Conservation (phyloP, 352 stramenopile genomes). For the Phytopythium aichiense region DNA sequence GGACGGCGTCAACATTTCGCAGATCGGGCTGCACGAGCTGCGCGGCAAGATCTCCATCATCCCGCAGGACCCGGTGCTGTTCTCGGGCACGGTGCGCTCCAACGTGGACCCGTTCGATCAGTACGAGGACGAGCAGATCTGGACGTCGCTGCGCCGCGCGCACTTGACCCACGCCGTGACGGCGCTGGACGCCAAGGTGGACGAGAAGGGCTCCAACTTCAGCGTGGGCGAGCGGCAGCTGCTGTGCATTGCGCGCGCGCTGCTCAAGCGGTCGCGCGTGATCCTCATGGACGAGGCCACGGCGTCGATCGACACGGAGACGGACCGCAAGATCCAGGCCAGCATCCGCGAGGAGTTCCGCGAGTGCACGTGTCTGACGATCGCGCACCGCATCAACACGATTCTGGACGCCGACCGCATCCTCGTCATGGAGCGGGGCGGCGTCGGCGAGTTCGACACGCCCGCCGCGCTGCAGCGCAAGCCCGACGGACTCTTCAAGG, state of each 20-base stretch:
- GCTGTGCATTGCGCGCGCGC: slow-evolving; percentile 92
- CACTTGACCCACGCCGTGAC: slow-evolving; percentile 70
- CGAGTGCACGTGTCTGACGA: slow-evolving; percentile 93
- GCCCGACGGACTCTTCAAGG: slow-evolving; percentile 64
- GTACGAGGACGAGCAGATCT: slow-evolving; percentile 86
- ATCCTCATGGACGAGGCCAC: slow-evolving; percentile 99
- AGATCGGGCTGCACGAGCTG: slow-evolving; percentile 47
- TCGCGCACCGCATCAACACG: slow-evolving; percentile 97
- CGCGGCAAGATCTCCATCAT: slow-evolving; percentile 84
- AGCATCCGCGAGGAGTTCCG: slow-evolving; percentile 93
- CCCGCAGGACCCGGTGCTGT: slow-evolving; percentile 94
- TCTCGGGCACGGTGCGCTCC: slow-evolving; percentile 88
- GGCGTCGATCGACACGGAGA: slow-evolving; percentile 86
- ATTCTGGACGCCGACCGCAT: slow-evolving; percentile 96
- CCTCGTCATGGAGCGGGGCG: slow-evolving; percentile 92
- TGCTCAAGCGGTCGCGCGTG: slow-evolving; percentile 90
- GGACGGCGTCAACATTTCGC: slow-evolving; percentile 58
- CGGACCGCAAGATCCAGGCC: slow-evolving; percentile 87
- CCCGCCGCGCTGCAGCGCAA: slow-evolving; percentile 71
- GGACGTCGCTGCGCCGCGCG: slow-evolving; percentile 74
- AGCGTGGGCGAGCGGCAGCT: slow-evolving; percentile 95
- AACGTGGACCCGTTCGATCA: slow-evolving; percentile 93
- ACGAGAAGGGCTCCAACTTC: slow-evolving; percentile 94
- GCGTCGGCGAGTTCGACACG: slow-evolving; percentile 93
- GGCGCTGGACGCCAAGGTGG: slow-evolving; percentile 38